Evolutionary conservation across 441 rosid genomes (phyloP), one percentile per base, ranked within the genome.

Genomic region (Pelargonium citronellum): DNA sequence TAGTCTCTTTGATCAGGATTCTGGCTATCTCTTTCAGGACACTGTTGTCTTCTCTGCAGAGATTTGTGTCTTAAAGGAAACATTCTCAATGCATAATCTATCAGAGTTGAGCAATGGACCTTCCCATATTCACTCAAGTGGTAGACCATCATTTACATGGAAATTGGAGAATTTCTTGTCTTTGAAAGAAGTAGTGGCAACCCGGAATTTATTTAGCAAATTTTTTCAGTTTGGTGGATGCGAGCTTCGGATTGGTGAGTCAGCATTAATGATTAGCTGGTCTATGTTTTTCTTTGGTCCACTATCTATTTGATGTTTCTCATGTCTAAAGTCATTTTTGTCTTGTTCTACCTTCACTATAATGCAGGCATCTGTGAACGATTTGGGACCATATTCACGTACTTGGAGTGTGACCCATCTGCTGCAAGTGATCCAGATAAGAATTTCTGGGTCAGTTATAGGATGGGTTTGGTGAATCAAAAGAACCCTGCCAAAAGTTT

Each of bases 151-250:
- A 74, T 88, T 92, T 80, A 89, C 94, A 3, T 95, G 99, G 99
- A 95, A 87, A 83, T 97, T 95, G 82, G 98, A 95, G 78, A 95
- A 95, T 83, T 92, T 95, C 76, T 78, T 91, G 83, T 88, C 96
- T 73, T 92, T 92, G 80, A 95, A 92, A 73, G 98, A 92, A 73
- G 86, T 95, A 69, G 92, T 92, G 98, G 99, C 88, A 86, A 88
- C 92, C 27, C 84, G 97, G 73, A 92, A 92, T 79, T 88, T 95
- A 67, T 95, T 95, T 85, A 91, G 99, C 89, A 91, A 89, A 73
- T 95, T 92, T 81, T 95, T 95, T 78, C 95, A 92, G 83, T 96
- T 91, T 75, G 98, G 98, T 67, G 98, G 97, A 79, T 95, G 99
- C 68, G 95, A 95, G 86, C 99, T 95, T 75, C 96, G 99, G 72